Conservation (phyloP, 768 basidiomycete genomes). For the Tulasnella sp. region DNA sequence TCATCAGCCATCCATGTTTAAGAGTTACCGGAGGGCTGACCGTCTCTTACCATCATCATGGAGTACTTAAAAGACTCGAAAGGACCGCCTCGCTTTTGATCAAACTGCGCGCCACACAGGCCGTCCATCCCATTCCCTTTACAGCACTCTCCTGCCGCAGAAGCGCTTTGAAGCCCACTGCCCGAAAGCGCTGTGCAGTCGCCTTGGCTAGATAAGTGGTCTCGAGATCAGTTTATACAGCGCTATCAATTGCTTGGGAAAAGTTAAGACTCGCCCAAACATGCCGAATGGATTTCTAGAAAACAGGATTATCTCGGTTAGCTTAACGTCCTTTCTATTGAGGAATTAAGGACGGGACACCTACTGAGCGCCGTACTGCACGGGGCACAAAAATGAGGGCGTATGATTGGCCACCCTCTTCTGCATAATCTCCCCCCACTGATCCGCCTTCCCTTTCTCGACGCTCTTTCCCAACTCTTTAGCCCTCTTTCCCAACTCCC, state of each 20-base stretch:
- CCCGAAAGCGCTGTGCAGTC: conserved; percentile 2
- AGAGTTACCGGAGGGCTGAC: background rate
- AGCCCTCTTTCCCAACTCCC: background rate
- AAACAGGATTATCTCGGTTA: background rate
- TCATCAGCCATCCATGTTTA: background rate
- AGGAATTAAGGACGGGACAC: background rate
- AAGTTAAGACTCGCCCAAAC: background rate
- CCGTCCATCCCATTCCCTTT: background rate
- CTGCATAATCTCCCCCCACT: conserved; percentile 13
- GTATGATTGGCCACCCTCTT: conserved; percentile 16
- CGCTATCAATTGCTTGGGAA: background rate
- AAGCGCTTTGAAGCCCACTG: background rate
- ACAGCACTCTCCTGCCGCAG: conserved; percentile 12
- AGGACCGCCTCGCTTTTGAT: background rate
- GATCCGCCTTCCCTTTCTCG: conserved; percentile 8
- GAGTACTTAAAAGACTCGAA: background rate
- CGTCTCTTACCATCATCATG: background rate
- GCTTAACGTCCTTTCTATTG: background rate
- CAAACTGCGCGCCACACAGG: background rate
- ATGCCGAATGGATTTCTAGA: background rate
- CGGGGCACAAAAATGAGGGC: conserved; percentile 1
- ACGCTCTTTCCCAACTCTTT: background rate
- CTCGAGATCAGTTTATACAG: background rate
- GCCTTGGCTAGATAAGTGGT: background rate
- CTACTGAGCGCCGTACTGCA: conserved; percentile 3